Conservation (phyloP, 305 asterid species). For the Rubia peregrina region DNA sequence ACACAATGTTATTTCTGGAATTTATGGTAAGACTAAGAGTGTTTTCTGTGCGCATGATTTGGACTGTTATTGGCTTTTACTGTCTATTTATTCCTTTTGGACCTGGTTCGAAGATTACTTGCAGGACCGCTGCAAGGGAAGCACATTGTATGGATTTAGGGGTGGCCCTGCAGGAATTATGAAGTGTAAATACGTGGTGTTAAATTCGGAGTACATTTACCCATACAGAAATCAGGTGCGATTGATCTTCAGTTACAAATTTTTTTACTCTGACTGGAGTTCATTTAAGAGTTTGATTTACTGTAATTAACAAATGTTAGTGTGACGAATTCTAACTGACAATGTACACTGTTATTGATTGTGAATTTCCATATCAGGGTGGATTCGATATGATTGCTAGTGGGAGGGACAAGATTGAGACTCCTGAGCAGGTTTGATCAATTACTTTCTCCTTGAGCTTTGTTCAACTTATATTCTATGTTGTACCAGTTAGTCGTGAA, state of each 20-base stretch:
- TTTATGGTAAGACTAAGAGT: conserved; percentile 67
- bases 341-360: not conserved
- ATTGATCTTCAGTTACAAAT: not conserved
- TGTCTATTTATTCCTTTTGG: conserved; percentile 10
- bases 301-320: no score
- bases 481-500: not conserved
- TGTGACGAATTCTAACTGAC: not conserved
- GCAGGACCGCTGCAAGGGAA: conserved; percentile 88
- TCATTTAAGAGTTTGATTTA: not conserved
- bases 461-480: not conserved
- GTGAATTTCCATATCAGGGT: conserved; percentile 45
- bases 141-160: conserved; percentile 87
- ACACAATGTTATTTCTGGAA: conserved; percentile 96
- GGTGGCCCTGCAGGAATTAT: conserved; percentile 98
- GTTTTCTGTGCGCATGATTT: not conserved
- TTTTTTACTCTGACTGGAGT: not conserved
- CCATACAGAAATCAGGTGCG: conserved; percentile 93
- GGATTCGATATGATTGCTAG: conserved; percentile 98
- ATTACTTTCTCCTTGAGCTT: not conserved
- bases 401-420: conserved; percentile 98
- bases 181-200: conserved; percentile 72
- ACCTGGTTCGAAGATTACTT: conserved; percentile 57
- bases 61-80: not conserved
- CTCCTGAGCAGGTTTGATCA: conserved; percentile 82
- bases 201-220: conserved; percentile 74